Evolutionary conservation across 1,284 basidiomycete species (phyloP), one percentile per base, ranked within the genome.

Genomic region (Earliella scabrosa): DNA sequence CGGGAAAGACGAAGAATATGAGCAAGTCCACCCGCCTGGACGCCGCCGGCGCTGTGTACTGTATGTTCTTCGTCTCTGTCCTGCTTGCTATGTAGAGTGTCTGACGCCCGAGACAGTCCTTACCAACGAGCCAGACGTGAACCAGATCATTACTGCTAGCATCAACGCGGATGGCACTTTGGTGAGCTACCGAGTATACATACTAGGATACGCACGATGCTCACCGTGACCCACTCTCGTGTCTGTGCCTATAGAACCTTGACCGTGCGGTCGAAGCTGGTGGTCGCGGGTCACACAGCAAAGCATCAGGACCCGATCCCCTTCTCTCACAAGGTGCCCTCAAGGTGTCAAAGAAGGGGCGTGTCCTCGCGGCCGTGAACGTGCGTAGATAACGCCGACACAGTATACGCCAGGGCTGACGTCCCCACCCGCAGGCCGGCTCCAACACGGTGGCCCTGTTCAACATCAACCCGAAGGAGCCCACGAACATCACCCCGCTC

Each of bases 371-470:
- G 16, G 70, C 76, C 4, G 77, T 79, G 27, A 81, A 81, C 55
- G 78, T 79, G 40, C 46, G 74, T 69, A 27, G 29, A n/a, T n/a
- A n/a, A n/a, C n/a, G 29, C 29, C 29, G 7, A 31, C 29, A 31
- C 29, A n/a, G n/a, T n/a, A n/a, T n/a, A n/a, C n/a, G n/a, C n/a
- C n/a, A n/a, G n/a, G n/a, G n/a, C n/a, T n/a, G n/a, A n/a, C n/a
- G 8, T n/a, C 7, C 3, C 9, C 6, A 5, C 16, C 13, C 35
- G n/a, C 40, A 80, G 77, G 57, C 79, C 29, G 80, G 79, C 14
- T 82, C 79, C 4, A 78, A 79, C 66, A 81, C 79, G 0, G 59
- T 80, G 13, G 73, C 77, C 4, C 64, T 78, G 52, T 81, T 82
- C 68, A 65, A 63, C 40, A 78, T 82, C 66, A 69, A 81, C 63